These are phyloP conservation scores for Fusarium verrucosum DNA, from an alignment of 2,329 filamentous ascomycete genomes.

Conservation along the genomic window DNA sequence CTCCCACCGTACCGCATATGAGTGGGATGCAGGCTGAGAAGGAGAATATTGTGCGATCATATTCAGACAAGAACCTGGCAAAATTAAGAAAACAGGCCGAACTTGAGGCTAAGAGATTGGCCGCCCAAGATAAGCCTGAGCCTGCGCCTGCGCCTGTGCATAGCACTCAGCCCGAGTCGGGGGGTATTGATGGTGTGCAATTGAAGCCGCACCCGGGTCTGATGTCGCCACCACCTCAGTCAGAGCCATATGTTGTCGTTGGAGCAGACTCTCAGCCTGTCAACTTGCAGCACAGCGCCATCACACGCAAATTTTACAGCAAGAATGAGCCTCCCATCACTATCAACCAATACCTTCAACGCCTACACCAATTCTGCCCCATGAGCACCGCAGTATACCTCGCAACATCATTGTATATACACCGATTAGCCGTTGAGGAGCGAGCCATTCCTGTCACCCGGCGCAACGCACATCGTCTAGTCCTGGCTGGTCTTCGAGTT, in stretches of 20 bases:
- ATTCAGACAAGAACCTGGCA: constrained; percentile 64
- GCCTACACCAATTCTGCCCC: constrained; percentile 90
- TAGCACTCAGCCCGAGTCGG: constrained; percentile 7
- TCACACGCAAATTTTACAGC: constrained; percentile 92
- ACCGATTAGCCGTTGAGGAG: constrained; percentile 80
- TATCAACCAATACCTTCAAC: constrained; percentile 83
- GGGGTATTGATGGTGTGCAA: constrained; percentile 64
- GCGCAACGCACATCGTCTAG: constrained; percentile 85
- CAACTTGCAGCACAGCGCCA: constrained; percentile 81
- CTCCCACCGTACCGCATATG: constrained; percentile 72
- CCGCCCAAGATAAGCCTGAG: constrained; percentile 26
- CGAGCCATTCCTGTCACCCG: constrained; percentile 81
- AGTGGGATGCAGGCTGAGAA: constrained; percentile 70
- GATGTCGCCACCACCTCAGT: constrained; percentile 40
- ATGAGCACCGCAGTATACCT: constrained; percentile 95
- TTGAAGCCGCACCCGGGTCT: constrained; percentile 54
- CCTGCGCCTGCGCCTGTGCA: constrained; percentile 5
- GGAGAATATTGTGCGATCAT: constrained; percentile 65
- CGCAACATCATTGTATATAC: constrained; percentile 86
- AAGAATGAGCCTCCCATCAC: constrained; percentile 85
- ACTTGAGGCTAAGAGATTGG: constrained; percentile 41
- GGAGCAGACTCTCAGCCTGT: constrained; percentile 77
- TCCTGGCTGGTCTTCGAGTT: constrained; percentile 84
- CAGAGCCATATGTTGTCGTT: constrained; percentile 67
- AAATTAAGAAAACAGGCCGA: constrained; percentile 56